Evolutionary conservation across 2,329 filamentous ascomycete species (phyloP), one percentile per base, ranked within the genome.

Genomic region (Microsporum ferrugineum): DNA sequence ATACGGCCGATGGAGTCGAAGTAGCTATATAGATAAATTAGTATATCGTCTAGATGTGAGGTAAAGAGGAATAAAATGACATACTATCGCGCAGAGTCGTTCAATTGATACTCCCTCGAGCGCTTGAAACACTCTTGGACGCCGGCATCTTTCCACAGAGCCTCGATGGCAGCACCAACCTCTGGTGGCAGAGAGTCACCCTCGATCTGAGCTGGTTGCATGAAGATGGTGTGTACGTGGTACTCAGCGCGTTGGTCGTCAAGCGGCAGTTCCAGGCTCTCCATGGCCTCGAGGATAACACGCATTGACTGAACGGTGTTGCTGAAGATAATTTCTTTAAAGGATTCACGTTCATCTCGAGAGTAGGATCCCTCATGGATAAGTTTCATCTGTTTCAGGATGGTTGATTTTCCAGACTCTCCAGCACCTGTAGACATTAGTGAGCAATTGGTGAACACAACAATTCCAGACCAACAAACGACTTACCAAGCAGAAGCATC

Each of bases 281-380:
- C 84, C 73, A 87, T 87, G 31, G 84, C 84, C 72, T 87, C 84
- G 65, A 87, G 77, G 65, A 87, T 87, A 68, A 87, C 84, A 69
- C 84, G 83, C 84, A 87, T 86, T 58, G 83, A 86, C 72, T 86
- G 84, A 49, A 86, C 84, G 5, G 84, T 86, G 76, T 87, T 87
- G 76, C 83, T 85, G 79, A 84, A 87, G 76, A 87, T 87, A 73
- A 87, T 86, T 73, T 86, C 84, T 73, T 86, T 84, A 78, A 86
- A 86, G 17, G 83, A 86, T 72, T 86, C 84, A 60, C 84, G 80
- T 74, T 87, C 84, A 67, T 97, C 94, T 75, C 92, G 88, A 65
- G 94, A 97, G 80, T 97, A 99, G 69, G 94, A 92, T 66, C 94
- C 94, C 81, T 99, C 94, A 77, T 99, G 90, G 72, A 99, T 99